These are phyloP conservation scores for Calvatia gigantea DNA, from an alignment of 768 basidiomycete genomes.

Conservation along the genomic window DNA sequence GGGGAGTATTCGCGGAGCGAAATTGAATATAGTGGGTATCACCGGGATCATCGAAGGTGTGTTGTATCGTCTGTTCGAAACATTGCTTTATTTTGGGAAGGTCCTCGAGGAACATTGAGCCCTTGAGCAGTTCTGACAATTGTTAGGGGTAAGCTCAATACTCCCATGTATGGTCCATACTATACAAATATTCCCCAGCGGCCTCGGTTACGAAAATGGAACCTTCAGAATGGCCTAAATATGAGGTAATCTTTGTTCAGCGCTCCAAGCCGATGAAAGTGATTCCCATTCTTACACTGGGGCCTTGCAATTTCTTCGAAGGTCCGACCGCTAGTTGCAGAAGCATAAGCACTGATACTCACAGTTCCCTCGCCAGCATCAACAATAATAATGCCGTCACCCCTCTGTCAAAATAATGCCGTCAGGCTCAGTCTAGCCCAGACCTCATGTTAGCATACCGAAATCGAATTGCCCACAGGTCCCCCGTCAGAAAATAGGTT, in stretches of 20 bases:
- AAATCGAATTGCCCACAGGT: conserved; percentile 21
- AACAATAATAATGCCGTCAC: conserved; percentile 34
- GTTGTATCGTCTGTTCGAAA: conserved; percentile 44
- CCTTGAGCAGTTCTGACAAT: conserved; percentile 28
- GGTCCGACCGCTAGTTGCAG: conserved; percentile 16
- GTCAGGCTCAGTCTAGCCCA: conserved; percentile 16
- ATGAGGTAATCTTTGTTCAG: neutral
- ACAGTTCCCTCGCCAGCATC: conserved; percentile 45
- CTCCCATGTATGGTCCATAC: conserved; percentile 19
- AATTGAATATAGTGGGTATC: conserved; percentile 41
- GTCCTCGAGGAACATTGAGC: conserved; percentile 35
- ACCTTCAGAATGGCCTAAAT: conserved; percentile 38
- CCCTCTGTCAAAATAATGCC: conserved; percentile 19
- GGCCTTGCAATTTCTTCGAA: conserved; percentile 43
- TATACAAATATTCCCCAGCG: conserved; percentile 28
- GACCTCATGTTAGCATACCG: conserved; percentile 10
- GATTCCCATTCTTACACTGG: conserved; percentile 26
- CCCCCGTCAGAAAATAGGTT: conserved; percentile 50
- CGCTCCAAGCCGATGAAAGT: neutral
- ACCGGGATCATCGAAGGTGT: conserved; percentile 29
- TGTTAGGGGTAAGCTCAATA: neutral
- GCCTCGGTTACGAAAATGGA: conserved; percentile 45
- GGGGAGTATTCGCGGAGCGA: too few species aligned
- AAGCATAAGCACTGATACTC: conserved; percentile 43
- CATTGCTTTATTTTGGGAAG: conserved; percentile 30